phyloP scores from a whole-genome alignment of 306 rosid species.

The Delonix regia region DNA sequence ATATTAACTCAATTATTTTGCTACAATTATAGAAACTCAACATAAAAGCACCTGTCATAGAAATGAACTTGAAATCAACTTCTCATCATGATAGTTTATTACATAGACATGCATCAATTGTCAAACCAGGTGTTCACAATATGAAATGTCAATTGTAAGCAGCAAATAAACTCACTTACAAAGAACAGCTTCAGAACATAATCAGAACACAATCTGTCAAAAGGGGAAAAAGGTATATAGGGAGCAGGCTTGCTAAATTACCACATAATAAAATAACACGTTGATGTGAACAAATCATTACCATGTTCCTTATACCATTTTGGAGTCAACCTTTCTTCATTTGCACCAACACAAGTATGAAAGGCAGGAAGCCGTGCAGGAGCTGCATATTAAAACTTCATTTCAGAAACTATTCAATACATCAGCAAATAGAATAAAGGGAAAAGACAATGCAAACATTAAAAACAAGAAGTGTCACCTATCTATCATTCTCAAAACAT shows the following conservation, averaged over 20 bases:
- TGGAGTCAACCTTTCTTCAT: slow-evolving; percentile 91
- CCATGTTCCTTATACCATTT: slow-evolving; percentile 97
- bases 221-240: not conserved
- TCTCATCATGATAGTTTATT: not conserved
- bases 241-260: slow-evolving; percentile 1
- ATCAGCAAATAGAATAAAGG: not conserved
- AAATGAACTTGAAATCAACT: not conserved
- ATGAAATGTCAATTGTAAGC: slow-evolving; percentile 9
- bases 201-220: slow-evolving; percentile 19
- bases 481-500: not conserved
- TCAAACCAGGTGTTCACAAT: slow-evolving; percentile 7
- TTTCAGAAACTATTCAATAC: slow-evolving; percentile 34
- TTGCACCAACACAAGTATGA: slow-evolving; percentile 95
- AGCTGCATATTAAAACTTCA: slow-evolving; percentile 51
- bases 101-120: slow-evolving; percentile 16
- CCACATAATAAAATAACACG: not conserved
- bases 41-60: slow-evolving; percentile 8
- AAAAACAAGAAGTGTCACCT: not conserved
- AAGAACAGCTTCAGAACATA: slow-evolving; percentile 25
- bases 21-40: not conserved
- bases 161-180: not conserved
- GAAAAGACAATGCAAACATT: slow-evolving; percentile 9
- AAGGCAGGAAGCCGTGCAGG: slow-evolving; percentile 92
- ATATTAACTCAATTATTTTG: not conserved
- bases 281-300: slow-evolving; percentile 48